Evolutionary conservation across 495 filamentous ascomycete species (phyloP).

Genomic region (Lineolata rhizophorae): DNA sequence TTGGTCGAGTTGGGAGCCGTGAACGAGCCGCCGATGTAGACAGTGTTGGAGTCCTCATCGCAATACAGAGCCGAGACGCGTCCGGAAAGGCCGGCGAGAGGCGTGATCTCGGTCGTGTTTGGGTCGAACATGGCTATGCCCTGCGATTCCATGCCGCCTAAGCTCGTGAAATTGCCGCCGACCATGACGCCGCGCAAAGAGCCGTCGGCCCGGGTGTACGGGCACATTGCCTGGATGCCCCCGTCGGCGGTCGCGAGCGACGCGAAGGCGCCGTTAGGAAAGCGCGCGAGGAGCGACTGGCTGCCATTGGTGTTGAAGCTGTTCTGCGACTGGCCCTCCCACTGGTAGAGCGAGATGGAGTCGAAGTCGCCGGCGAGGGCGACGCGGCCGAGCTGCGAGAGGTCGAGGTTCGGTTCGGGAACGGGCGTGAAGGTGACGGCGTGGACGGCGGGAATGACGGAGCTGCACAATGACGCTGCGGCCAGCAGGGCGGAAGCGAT

Average conservation of each 20-base stretch:
- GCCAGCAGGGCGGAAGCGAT: conserved; percentile 10
- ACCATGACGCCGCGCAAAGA: conserved; percentile 53
- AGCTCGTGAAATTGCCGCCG: conserved; percentile 89
- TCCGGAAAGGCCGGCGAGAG: conserved; percentile 59
- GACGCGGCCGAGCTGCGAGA: conserved; percentile 60
- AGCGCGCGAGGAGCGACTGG: conserved; percentile 55
- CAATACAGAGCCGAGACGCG: conserved; percentile 64
- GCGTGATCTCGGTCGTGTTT: conserved; percentile 37
- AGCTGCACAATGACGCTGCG: conserved; percentile 4
- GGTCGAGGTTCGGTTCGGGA: conserved; percentile 58
- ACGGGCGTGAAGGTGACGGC: conserved; percentile 52
- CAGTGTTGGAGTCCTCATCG: conserved; percentile 57
- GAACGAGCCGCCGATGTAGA: conserved; percentile 84
- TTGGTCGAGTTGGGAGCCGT: conserved; percentile 61
- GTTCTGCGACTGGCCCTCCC: conserved; percentile 51
- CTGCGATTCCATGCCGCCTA: conserved; percentile 50
- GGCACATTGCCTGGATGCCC: conserved; percentile 68
- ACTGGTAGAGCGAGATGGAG: conserved; percentile 76
- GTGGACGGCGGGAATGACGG: conserved; percentile 20
- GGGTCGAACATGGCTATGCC: conserved; percentile 68
- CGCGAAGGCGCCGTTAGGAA: conserved; percentile 71
- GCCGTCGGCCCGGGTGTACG: conserved; percentile 47
- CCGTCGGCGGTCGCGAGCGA: conserved; percentile 55
- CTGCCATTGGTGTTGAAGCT: conserved; percentile 48
- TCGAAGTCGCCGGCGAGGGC: conserved; percentile 80